Evolutionary conservation across 2,329 filamentous ascomycete species (phyloP), one percentile per base, ranked within the genome.

Genomic region (Alternaria hordeiaustralica): DNA sequence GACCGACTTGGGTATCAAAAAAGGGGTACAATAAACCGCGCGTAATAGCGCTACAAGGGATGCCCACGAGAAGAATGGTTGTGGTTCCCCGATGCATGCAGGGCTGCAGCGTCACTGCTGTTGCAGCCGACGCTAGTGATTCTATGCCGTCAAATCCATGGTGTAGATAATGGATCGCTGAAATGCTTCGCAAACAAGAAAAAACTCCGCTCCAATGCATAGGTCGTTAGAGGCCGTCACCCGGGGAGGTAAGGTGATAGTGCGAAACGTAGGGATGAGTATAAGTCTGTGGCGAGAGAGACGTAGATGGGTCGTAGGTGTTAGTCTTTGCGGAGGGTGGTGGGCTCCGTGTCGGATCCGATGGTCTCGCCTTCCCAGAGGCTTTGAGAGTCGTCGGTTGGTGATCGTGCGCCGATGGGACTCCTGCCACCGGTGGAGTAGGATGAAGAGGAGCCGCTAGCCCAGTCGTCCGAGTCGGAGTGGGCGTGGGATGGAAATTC

Each of bases 391-490:
- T 90, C 89, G 67, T 89, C 87, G 30, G 87, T 74, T 23, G 84
- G 83, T 45, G 82, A 84, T 25, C 80, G 79, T 33, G 80, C 71
- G 36, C 79, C 83, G 44, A 81, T 74, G 28, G 83, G 86, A 21
- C 88, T 90, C 55, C 88, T 78, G 54, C 86, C 88, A 54, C 87
- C 87, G 23, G 87, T 90, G 43, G 90, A 92, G 77, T 91, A 88
- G 43, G 88, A 90, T 0, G 92, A 96, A 58, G 90, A 94, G 71
- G 93, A 96, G 64, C 92, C 93, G 49, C 95, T 87, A 9, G 93
- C 95, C 94, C 94, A 97, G 74, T 96, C 93, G 71, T 97, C 94
- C 73, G 91, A 93, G 70, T 94, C 90, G 55, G 87, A 86, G 49
- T 86, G 75, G 55, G 87, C 86, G 49, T 86, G 75, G 1, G 81